Evolutionary conservation across 805 yeast species (phyloP), one percentile per base, ranked within the genome.

Genomic region (Starmera dryadoides): DNA sequence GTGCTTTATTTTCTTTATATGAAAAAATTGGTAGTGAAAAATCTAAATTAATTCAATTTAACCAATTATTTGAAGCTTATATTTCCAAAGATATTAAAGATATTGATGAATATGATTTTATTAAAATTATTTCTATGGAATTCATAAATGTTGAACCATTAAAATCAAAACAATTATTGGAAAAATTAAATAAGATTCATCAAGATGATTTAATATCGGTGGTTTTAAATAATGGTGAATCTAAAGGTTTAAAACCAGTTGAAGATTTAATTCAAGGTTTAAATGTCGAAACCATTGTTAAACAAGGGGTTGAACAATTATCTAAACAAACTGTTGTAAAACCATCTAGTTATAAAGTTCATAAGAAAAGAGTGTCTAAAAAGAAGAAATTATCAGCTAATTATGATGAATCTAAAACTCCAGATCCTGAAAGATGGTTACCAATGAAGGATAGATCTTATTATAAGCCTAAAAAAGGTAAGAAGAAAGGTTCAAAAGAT

Each of bases 341-440:
- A 17, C 29, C 47, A 2, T 36, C 43, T 21, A n/a, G 12, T 3
- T 28, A 40, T 28, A 55, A 47, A 37, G 32, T 49, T 16, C 17
- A 22, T 6, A 61, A 64, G 48, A 65, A 57, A 44, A 52, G 60
- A 41, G 59, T 51, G 12, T 52, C 56, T 30, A 58, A 59, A 36
- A 59, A 57, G 39, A 58, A 54, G 38, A 64, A 58, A 43, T 48
- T 61, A 15, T 69, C 74, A n/a, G 59, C 58, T 42, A 49, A 49
- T 48, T 75, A 45, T 62, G 79, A 64, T 36, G 56, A 60, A 36
- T 53, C 46, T 4, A 59, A 54, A 42, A 43, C 44, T 18, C 66
- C 75, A 3, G 83, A 81, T 49, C 73, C 75, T 15, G 97, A 89
- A 60, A 81, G 97, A 63, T 89, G 98, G 98, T 60, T 91, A 37